Conservation (phyloP, 2,329 filamentous ascomycete genomes). For the Aspergillus phoenicis region DNA sequence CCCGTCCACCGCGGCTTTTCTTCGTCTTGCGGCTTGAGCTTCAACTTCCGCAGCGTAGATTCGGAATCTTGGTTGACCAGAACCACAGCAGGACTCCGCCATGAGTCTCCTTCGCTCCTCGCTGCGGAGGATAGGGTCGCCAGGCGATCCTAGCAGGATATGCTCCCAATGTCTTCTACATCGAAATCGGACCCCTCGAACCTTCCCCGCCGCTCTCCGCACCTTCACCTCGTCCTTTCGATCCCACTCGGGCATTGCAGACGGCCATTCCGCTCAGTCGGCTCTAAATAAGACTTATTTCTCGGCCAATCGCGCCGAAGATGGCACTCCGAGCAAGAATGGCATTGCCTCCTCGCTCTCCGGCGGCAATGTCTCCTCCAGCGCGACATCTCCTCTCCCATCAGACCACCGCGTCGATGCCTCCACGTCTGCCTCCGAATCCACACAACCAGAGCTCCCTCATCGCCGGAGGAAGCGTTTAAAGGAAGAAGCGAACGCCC, state of each 20-base stretch:
- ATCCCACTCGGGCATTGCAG: slow-evolving; percentile 33
- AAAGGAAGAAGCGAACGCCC: slow-evolving; percentile 34
- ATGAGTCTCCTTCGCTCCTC: slow-evolving; percentile 44
- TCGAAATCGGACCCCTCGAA: slow-evolving; percentile 21
- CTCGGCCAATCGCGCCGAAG: slow-evolving; percentile 36
- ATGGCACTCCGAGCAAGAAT: slow-evolving; percentile 22
- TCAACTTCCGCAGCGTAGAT: slow-evolving; percentile 1
- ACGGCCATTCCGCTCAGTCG: slow-evolving; percentile 29
- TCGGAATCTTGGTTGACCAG: not conserved
- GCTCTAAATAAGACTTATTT: slow-evolving; percentile 44
- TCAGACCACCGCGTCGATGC: slow-evolving; percentile 21
- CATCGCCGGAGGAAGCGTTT: slow-evolving; percentile 48
- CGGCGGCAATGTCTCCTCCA: slow-evolving; percentile 23
- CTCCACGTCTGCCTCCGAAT: slow-evolving; percentile 24
- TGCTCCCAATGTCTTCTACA: slow-evolving; percentile 40
- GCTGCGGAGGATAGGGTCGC: slow-evolving; percentile 34
- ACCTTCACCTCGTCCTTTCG: slow-evolving; percentile 36
- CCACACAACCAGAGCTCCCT: slow-evolving; percentile 38
- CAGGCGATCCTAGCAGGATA: slow-evolving; percentile 33
- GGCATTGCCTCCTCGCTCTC: slow-evolving; percentile 33
- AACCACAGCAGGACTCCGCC: slow-evolving; percentile 20
- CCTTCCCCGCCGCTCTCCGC: slow-evolving; percentile 27
- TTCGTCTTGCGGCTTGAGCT: slow-evolving; percentile 12
- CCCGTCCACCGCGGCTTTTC: slow-evolving; percentile 31
- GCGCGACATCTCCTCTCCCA: slow-evolving; percentile 15